Percentiles rank a stretch among this genome's conserved stretches.
Evolutionary conservation across 768 basidiomycete species (phyloP).

Genomic region (Mycena galericulata): DNA sequence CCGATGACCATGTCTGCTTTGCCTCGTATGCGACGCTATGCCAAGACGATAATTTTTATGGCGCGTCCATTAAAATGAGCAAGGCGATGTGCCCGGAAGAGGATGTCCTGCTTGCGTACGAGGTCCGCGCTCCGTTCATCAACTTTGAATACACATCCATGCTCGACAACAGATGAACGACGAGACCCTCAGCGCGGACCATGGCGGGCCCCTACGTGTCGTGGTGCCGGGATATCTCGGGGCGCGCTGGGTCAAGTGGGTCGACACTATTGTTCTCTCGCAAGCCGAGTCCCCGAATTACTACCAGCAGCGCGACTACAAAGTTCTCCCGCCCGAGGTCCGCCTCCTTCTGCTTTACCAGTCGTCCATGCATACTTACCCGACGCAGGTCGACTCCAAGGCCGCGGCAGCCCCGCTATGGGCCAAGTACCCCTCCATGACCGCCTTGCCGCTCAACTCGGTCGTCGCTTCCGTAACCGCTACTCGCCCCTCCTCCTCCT

Average conservation of each 20-base stretch:
- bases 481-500: conserved; percentile 37
- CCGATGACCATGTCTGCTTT: conserved; percentile 67
- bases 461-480: conserved; percentile 60
- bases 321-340: conserved; percentile 66
- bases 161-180: conserved; percentile 68
- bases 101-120: conserved; percentile 72
- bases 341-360: conserved; percentile 26
- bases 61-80: conserved; percentile 69
- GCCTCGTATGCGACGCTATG: conserved; percentile 70
- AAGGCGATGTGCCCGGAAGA: conserved; percentile 59
- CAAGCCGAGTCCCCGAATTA: conserved; percentile 71
- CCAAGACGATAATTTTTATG: conserved; percentile 72
- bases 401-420: conserved; percentile 59
- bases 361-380: conserved; percentile 18
- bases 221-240: conserved; percentile 77
- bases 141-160: neutral
- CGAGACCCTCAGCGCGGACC: conserved; percentile 66
- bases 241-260: conserved; percentile 84
- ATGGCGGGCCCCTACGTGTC: conserved; percentile 75
- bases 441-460: conserved; percentile 70
- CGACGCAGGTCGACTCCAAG: conserved; percentile 57
- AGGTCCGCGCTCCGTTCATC: too few relatives aligned
- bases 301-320: conserved; percentile 82
- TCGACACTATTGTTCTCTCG: conserved; percentile 69
- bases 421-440: conserved; percentile 70